Conservation (phyloP, 164 flowering plant genomes). For the Amborella trichopoda region DNA sequence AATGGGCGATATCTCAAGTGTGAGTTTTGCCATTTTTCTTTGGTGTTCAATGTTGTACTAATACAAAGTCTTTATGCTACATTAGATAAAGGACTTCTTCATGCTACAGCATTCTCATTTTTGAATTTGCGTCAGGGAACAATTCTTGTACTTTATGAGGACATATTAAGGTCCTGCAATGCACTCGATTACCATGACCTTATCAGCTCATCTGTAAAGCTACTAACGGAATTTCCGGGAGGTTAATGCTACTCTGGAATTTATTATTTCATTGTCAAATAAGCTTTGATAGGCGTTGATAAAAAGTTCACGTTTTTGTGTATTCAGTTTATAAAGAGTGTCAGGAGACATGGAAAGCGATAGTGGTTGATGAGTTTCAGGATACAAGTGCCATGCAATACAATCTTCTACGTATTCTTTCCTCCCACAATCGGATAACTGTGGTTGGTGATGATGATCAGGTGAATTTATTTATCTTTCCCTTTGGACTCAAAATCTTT, state of each 20-base stretch:
- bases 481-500: background rate
- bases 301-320: too few species aligned
- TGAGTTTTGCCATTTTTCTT: too few species aligned
- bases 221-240: slow-evolving; percentile 68
- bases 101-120: too few species aligned
- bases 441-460: slow-evolving; percentile 98
- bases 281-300: too few species aligned
- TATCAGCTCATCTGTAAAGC: slow-evolving; percentile 67
- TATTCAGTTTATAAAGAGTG: slow-evolving; percentile 52
- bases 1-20: slow-evolving; percentile 69
- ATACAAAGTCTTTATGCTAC: slow-evolving; percentile 1
- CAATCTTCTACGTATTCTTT: slow-evolving; percentile 47
- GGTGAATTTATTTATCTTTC: slow-evolving; percentile 24
- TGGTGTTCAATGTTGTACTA: slow-evolving; percentile 4
- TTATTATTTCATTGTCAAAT: too few species aligned
- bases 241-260: slow-evolving; percentile 29
- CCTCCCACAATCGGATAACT: slow-evolving; percentile 70
- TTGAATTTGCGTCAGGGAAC: slow-evolving; percentile 67
- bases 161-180: slow-evolving; percentile 68
- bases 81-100: too few species aligned
- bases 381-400: slow-evolving; percentile 96
- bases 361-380: slow-evolving; percentile 90
- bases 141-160: slow-evolving; percentile 53
- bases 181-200: slow-evolving; percentile 95
- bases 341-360: slow-evolving; percentile 65